Evolutionary conservation across 257 asterid species (phyloP), one percentile per base, ranked within the genome.

Genomic region (Penstemon davidsonii): DNA sequence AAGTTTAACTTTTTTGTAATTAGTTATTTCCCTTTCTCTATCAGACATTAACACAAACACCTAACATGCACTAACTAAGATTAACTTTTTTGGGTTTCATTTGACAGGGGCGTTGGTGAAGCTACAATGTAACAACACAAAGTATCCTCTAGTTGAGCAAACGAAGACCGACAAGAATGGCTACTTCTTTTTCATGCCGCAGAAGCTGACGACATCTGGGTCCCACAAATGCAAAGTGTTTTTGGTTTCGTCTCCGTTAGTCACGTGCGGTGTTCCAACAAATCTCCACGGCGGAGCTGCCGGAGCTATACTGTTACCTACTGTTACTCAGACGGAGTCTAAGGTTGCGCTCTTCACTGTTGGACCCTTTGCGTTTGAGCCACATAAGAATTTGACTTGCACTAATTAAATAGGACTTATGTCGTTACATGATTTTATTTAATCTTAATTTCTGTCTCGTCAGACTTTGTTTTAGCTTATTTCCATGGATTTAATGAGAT

Each of bases 21-120:
- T 15, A 15, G 18, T 15, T 15, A 15, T 15, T 15, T 15, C 18
- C 11, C 50, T 44, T 46, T n/a, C 4, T 67, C n/a, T 33, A 1
- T n/a, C 7, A 19, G 19, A n/a, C 9, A 4, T 50, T 5, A 25
- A 25, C 33, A 25, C 33, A 25, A 25, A 25, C 33, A 25, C 2
- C 33, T 9, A 5, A 57, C 10, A 10, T 9, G 10, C 4, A 1
- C 4, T 25, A 6, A 15, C 36, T 55, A 55, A 5, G 10, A 19
- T 4, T 36, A 3, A 40, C 0, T 11, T n/a, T 40, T 0, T 39
- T 25, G 33, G 33, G 5, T 19, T 60, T 7, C 0, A 0, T 53
- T 44, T 33, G 61, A n/a, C 80, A 88, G 92, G 85, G 11, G 92
- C 96, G 0, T 45, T 55, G 52, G 97, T 90, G 73, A 85, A 77